Base-by-base conservation (phyloP, 164 flowering plant genomes). In the Chimonanthus salicifolius region DNA sequence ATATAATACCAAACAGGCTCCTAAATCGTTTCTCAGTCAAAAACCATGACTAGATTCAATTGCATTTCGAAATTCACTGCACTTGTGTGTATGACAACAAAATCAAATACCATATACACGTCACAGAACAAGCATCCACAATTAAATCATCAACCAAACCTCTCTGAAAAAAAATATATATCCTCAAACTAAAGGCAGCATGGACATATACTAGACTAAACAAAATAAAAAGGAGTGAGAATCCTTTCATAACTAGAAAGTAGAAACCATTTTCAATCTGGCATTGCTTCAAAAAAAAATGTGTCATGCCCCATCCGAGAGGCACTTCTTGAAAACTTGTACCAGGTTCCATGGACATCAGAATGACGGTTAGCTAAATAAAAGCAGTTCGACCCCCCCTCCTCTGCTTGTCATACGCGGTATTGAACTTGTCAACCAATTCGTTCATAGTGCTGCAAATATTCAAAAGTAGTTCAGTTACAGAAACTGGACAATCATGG, bases 341-440 rank as follows among this genome's bases (percentile, higher is more conserved):
- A 18, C 16, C 44, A 15, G 47, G 33, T n/a, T 46, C 71, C 33
- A 54, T 6, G 49, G 16, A 54, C 11, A 13, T 15, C 60, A 54
- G 58, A 58, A 33, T 6, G 49, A 11, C 5, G 47, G 47, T 0
- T 70, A 48, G 7, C 81, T 80, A 92, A 58, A 93, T 86, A 70
- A 92, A 94, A 43, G 90, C 88, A 50, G 87, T 83, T 44, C 97
- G 84, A 16, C 98, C 97, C 74, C 99, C 99, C 76, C 97, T 85
- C 70, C 83, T 83, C 48, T 91, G 87, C 83, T 90, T 85, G 81
- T 94, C 98, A 77, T 92, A 94, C 49, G 97, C 92, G 21, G 85
- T 87, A 84, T 92, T 94, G 86, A 94, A 87, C 80, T 94, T 94
- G 80, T 94, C 98, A 11, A 94, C 93, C 58, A 94, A 82, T 81